Conservation (phyloP, 768 basidiomycete genomes). For the Leccinum subtestaceum region DNA sequence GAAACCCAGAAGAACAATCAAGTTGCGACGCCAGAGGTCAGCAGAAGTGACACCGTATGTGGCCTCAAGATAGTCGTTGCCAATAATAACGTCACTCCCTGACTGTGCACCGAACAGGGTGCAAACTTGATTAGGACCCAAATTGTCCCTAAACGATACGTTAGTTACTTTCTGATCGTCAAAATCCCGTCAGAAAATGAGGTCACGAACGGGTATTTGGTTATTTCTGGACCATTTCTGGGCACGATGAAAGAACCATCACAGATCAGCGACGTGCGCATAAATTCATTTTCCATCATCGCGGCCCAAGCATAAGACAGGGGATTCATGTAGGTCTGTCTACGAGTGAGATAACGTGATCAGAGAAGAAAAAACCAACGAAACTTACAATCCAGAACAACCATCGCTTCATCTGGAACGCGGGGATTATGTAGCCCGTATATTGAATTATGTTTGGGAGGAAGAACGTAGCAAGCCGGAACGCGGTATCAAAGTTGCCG, state of each 20-base stretch:
- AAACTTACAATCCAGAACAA: constrained; percentile 77
- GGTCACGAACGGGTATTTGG: constrained; percentile 55
- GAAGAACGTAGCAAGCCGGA: constrained; percentile 61
- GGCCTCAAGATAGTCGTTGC: constrained; percentile 58
- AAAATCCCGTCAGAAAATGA: background rate
- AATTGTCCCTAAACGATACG: constrained; percentile 37
- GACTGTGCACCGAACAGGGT: constrained; percentile 64
- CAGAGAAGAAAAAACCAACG: background rate
- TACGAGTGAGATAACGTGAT: constrained; percentile 8
- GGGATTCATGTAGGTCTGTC: constrained; percentile 73
- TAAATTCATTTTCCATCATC: constrained; percentile 85
- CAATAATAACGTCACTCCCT: constrained; percentile 55
- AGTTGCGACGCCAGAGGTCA: constrained; percentile 66
- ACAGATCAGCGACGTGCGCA: constrained; percentile 59
- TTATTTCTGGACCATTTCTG: constrained; percentile 53
- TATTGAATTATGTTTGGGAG: constrained; percentile 76
- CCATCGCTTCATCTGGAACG: constrained; percentile 73
- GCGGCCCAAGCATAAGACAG: constrained; percentile 74
- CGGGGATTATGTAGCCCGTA: constrained; percentile 67
- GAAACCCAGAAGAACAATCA: constrained; percentile 70
- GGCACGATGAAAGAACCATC: constrained; percentile 66
- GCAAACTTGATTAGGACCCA: constrained; percentile 74
- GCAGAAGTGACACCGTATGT: constrained; percentile 47
- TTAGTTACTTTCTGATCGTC: background rate
- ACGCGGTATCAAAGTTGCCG: constrained; percentile 51